These are phyloP conservation scores for Dissoconium aciculare DNA, from an alignment of 2,329 filamentous ascomycete genomes.

Conservation along the genomic window DNA sequence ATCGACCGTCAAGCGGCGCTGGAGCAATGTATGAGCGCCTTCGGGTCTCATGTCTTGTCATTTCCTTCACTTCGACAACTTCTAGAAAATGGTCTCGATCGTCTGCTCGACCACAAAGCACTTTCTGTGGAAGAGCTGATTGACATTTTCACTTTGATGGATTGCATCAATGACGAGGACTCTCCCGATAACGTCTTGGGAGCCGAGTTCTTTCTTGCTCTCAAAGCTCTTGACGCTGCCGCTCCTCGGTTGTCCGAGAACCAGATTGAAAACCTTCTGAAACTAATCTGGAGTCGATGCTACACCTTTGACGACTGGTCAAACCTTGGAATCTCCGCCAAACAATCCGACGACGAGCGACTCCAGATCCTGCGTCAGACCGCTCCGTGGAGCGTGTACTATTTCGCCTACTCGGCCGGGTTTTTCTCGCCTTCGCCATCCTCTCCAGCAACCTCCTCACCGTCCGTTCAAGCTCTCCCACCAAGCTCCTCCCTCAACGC, in stretches of 20 bases:
- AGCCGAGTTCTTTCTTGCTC: conserved; percentile 59
- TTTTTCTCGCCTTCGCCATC: conserved; percentile 7
- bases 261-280: conserved; percentile 41
- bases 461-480: conserved; percentile 14
- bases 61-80: conserved; percentile 54
- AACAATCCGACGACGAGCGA: conserved; percentile 51
- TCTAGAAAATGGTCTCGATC: conserved; percentile 54
- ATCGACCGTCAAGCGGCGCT: conserved; percentile 68
- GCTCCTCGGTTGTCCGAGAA: conserved; percentile 38
- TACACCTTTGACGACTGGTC: conserved; percentile 85
- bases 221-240: conserved; percentile 42
- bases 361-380: conserved; percentile 38
- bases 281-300: conserved; percentile 75
- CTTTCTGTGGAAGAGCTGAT: conserved; percentile 47
- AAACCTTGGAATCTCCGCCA: conserved; percentile 36
- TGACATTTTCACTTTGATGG: conserved; percentile 67
- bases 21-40: conserved; percentile 59
- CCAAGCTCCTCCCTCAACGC: conserved; percentile 36
- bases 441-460: too few species aligned
- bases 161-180: conserved; percentile 29
- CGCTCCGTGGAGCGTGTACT: conserved; percentile 34
- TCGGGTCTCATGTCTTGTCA: conserved; percentile 34
- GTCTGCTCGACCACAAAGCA: conserved; percentile 55
- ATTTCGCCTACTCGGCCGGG: conserved; percentile 9
- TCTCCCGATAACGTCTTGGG: conserved; percentile 37